Base-by-base conservation (phyloP, 495 filamentous ascomycete species). In the Chaetomium cochliodes region DNA sequence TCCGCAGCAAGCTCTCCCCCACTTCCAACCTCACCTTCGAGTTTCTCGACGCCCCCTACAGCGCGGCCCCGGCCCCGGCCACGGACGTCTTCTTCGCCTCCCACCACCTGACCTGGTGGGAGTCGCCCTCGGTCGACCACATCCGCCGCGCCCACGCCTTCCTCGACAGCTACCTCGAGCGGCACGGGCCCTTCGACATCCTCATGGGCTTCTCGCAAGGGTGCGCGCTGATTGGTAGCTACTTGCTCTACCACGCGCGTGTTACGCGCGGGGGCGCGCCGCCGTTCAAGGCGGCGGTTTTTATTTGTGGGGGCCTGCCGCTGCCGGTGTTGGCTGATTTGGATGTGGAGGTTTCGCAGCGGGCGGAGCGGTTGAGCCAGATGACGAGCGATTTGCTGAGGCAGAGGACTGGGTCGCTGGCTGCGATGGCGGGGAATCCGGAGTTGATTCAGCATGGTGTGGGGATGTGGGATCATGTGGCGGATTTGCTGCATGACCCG, bases 161-260 rank as follows among this genome's bases (percentile, higher is more conserved):
- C 81, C 75, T 90, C 46, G 65, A 70, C 20, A 71, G 75, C 11
- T 76, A 81, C 60, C 66, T 88, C 49, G 74, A 77, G 3, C 61
- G 69, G 3, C 70, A 84, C 42, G 86, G 85, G 0, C 85, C 85
- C 2, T 89, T 84, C 74, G 88, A 89, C 67, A 79, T 79, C 20
- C 79, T 88, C 11, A 72, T 88, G 65, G 78, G 78, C 65, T 89
- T 86, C 69, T 86, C 84, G 8, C 85, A 89, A 55, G 86, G 86
- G 18, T 85, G 82, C 58, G 70, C 79, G 5, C 67, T 89, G 0
- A 78, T 83, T 28, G 76, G 79, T 5, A 80, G 74, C 63, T 77
- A 78, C 67, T 71, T 84, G 15, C 56, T 81, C 18, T 77, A 77
- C 61, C 74, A 76, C n/a, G 69, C 71, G 56, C 69, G 68, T 63